A percentile compares a stretch with the other conserved stretches of the same genome.
Conservation (phyloP, 495 filamentous ascomycete species). For the Cladorrhinum samala region DNA sequence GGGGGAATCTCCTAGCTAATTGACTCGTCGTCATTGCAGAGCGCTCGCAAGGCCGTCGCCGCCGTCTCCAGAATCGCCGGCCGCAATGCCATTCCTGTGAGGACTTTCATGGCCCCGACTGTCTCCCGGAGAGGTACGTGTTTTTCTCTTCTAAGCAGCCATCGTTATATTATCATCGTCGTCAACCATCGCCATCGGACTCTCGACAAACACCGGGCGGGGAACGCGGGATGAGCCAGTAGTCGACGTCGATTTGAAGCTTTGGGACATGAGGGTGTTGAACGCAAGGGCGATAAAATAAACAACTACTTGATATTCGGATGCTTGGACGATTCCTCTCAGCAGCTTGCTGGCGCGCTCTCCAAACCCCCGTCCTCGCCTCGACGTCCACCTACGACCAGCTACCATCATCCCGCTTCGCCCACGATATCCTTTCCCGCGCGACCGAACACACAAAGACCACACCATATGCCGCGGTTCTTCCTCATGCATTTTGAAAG, state of each 20-base stretch:
- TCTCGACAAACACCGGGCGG: neutral
- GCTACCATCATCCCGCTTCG: neutral
- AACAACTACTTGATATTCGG: no score
- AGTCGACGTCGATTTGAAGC: neutral
- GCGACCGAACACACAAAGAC: no score
- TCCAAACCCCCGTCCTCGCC: neutral
- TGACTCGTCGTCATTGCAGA: slow-evolving; percentile 24
- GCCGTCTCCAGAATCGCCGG: slow-evolving; percentile 62
- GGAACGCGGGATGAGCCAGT: neutral
- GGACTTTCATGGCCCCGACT: slow-evolving; percentile 77
- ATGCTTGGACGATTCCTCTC: no score
- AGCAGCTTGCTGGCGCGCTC: no score
- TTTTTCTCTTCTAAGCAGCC: slow-evolving; percentile 24
- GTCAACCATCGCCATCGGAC: neutral
- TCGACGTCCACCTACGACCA: neutral
- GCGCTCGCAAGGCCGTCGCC: slow-evolving; percentile 71
- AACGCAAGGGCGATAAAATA: neutral
- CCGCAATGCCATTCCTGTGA: slow-evolving; percentile 63
- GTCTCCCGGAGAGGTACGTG: slow-evolving; percentile 65
- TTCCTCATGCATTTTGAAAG: no score
- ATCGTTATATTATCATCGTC: slow-evolving; percentile 12
- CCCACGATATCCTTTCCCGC: neutral
- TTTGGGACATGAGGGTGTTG: neutral
- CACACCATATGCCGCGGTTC: no score
- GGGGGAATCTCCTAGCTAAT: slow-evolving; percentile 6